Evolutionary conservation across 768 basidiomycete species (phyloP), one percentile per base, ranked within the genome.

Genomic region (Trametes cubensis): DNA sequence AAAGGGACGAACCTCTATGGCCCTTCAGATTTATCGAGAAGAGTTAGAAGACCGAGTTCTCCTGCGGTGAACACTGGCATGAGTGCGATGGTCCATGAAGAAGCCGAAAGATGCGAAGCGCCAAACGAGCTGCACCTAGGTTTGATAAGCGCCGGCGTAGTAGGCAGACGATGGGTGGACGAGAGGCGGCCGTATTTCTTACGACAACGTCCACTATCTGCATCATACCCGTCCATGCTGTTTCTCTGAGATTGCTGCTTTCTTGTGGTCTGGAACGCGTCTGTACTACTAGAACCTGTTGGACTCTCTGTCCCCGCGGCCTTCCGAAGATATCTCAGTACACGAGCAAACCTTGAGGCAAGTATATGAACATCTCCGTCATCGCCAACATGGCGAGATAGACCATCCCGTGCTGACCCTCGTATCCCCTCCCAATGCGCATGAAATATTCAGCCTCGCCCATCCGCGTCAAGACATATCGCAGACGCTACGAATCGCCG

Each of bases 401-500:
- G 30, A 41, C 11, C 30, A 26, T 30, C 4, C 40, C 48, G 41
- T 50, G 30, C 58, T 51, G 40, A 59, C 49, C 25, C 34, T 52
- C 42, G 34, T 44, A 21, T 18, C 28, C 40, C 38, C 46, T 14
- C 48, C 20, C 23, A 40, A 62, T 63, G 62, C 62, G 62, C 50
- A 44, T 63, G 62, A 63, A 63, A 58, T 21, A 47, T 23, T 10
- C 52, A 54, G 40, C 44, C 39, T 34, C 45, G 23, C 56, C 62
- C 3, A 38, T 63, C 7, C 45, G 56, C 46, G 62, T 57, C 40
- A 56, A 57, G 41, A 52, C 61, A 21, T 20, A 39, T 18, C 51
- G 62, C 62, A 63, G 62, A 58, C 57, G 51, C 46, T 63, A 58
- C 62, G 56, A 59, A 58, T 53, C 62, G 5, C 62, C 62, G 39